A percentile compares a stretch with the other conserved stretches of the same genome.
Evolutionary conservation across 495 filamentous ascomycete genomes (phyloP).

Genomic region (Penicillium bialowiezense): DNA sequence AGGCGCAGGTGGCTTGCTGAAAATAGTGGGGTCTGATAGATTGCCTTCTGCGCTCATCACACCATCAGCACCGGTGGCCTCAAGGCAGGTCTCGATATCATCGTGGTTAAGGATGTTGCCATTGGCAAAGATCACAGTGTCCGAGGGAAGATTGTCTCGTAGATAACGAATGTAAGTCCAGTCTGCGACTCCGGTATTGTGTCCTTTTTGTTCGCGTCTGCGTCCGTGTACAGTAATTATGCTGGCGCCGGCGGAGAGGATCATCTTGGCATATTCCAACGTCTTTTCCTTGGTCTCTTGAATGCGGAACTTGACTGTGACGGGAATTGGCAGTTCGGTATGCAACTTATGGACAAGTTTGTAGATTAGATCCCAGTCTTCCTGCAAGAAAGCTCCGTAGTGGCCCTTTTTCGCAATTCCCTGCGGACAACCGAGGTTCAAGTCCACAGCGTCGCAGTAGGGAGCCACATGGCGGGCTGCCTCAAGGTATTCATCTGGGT

Average conservation of each 20-base stretch:
- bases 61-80: conserved; percentile 83
- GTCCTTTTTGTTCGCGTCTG: conserved; percentile 88
- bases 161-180: conserved; percentile 82
- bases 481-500: conserved; percentile 69
- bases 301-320: conserved; percentile 94
- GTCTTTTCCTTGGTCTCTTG: conserved; percentile 84
- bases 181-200: conserved; percentile 90
- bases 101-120: conserved; percentile 84
- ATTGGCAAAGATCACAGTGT: conserved; percentile 94
- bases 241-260: conserved; percentile 84
- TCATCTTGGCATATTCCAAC: conserved; percentile 83
- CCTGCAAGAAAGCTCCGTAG: conserved; percentile 93
- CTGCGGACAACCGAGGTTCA: conserved; percentile 98
- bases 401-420: conserved; percentile 87
- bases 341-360: conserved; percentile 76
- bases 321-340: conserved; percentile 65
- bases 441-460: conserved; percentile 90
- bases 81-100: conserved; percentile 76
- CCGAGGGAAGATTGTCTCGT: conserved; percentile 75
- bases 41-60: conserved; percentile 97
- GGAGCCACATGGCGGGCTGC: conserved; percentile 75
- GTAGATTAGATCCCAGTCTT: conserved; percentile 82
- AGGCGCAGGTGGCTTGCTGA: conserved; percentile 60
- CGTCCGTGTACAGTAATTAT: conserved; percentile 92
- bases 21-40: conserved; percentile 85